Conservation (phyloP, 163 green algal genomes). For the Prototheca wickerhamii region DNA sequence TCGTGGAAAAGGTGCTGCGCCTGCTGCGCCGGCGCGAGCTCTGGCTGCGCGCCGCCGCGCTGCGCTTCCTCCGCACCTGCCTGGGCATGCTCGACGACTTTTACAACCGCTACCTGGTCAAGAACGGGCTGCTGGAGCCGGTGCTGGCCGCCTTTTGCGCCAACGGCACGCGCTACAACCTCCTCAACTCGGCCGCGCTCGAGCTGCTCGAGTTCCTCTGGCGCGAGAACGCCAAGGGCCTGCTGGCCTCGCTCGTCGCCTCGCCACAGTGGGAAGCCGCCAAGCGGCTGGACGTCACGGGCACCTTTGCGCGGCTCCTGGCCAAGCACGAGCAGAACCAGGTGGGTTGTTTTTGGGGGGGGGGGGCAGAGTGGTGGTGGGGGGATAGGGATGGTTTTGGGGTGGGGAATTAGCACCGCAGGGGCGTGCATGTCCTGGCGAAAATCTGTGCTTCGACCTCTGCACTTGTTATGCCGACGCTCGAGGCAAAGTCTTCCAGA, state of each 20-base stretch:
- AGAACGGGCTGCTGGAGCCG: slow-evolving; percentile 73
- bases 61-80: slow-evolving; percentile 84
- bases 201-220: slow-evolving; percentile 90
- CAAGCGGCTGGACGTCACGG: slow-evolving; percentile 45
- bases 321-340: slow-evolving; percentile 10
- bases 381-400: not conserved
- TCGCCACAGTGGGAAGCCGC: slow-evolving; percentile 40
- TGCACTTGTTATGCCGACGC: too few relatives aligned
- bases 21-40: slow-evolving; percentile 71
- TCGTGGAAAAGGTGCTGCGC: slow-evolving; percentile 71
- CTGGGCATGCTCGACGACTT: slow-evolving; percentile 84
- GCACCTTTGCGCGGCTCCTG: slow-evolving; percentile 59
- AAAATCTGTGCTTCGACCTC: too few relatives aligned
- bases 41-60: slow-evolving; percentile 71
- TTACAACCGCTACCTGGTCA: slow-evolving; percentile 74
- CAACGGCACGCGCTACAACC: slow-evolving; percentile 87
- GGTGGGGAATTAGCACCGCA: too few relatives aligned
- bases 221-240: slow-evolving; percentile 42
- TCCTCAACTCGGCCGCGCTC: slow-evolving; percentile 84
- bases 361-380: not conserved
- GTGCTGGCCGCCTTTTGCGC: slow-evolving; percentile 69
- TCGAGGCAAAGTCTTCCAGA: too few relatives aligned
- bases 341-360: not conserved
- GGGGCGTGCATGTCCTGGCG: too few relatives aligned
- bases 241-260: slow-evolving; percentile 56